Evolutionary conservation across 2,329 filamentous ascomycete species (phyloP).

Genomic region (Aspergillus aculeatinus): DNA sequence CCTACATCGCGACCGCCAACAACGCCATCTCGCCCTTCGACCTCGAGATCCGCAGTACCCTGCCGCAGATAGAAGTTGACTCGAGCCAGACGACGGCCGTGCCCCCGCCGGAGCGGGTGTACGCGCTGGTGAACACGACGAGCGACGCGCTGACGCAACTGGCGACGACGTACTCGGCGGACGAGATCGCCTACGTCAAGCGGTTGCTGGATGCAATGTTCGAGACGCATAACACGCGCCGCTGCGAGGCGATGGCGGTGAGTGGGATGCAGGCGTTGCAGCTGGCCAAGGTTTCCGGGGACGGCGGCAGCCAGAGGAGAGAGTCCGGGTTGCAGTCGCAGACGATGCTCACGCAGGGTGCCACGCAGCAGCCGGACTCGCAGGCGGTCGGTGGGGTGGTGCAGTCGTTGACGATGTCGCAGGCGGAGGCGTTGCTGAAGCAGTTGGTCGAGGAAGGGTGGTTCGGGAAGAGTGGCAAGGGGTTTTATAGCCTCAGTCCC

Average conservation of each 20-base stretch:
- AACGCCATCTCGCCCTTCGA: constrained; percentile 75
- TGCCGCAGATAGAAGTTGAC: constrained; percentile 61
- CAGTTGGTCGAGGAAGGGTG: constrained; percentile 76
- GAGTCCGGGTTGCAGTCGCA: not conserved
- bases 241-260: constrained; percentile 81
- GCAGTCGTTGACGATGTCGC: constrained; percentile 67
- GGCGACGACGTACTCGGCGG: constrained; percentile 73
- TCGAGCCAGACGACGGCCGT: constrained; percentile 6
- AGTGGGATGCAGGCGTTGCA: constrained; percentile 76
- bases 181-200: constrained; percentile 89
- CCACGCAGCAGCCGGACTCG: constrained; percentile 15
- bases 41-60: constrained; percentile 75
- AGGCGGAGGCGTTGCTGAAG: constrained; percentile 71
- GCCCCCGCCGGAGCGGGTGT: constrained; percentile 57
- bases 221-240: constrained; percentile 75
- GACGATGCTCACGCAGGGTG: constrained; percentile 37
- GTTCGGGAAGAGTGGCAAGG: constrained; percentile 71
- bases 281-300: constrained; percentile 51
- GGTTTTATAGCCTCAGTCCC: constrained; percentile 74
- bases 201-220: constrained; percentile 89
- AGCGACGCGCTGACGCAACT: constrained; percentile 84
- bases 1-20: constrained; percentile 70
- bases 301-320: constrained; percentile 47
- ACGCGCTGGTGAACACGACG: constrained; percentile 82
- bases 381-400: constrained; percentile 24